These are phyloP conservation scores for Paecilomyces sp. DNA, from an alignment of 2,329 filamentous ascomycete genomes.

Conservation along the genomic window DNA sequence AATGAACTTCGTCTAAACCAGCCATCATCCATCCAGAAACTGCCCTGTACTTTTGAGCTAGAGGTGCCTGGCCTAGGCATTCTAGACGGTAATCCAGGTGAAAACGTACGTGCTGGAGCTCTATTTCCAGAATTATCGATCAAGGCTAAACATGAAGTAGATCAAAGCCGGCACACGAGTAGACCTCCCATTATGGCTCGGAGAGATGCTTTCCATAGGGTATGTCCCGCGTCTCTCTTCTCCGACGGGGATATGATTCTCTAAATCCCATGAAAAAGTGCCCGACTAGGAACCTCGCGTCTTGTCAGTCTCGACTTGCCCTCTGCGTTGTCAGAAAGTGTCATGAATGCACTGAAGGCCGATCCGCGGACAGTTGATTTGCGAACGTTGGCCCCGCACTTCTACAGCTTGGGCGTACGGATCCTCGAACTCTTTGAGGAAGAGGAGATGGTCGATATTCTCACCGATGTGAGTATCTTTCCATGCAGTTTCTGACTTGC, in stretches of 20 bases:
- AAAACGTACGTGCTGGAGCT: slow-evolving; percentile 37
- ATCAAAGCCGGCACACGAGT: slow-evolving; percentile 77
- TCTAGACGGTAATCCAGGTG: slow-evolving; percentile 72
- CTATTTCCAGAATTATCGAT: slow-evolving; percentile 1
- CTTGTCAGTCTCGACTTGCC: slow-evolving; percentile 79
- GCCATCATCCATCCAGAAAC: slow-evolving; percentile 55
- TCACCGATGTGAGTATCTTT: slow-evolving; percentile 43
- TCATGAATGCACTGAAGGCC: slow-evolving; percentile 84
- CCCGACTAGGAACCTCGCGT: slow-evolving; percentile 42
- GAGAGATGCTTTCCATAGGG: slow-evolving; percentile 68
- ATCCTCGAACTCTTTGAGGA: slow-evolving; percentile 91
- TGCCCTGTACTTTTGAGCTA: slow-evolving; percentile 90
- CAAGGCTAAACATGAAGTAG: slow-evolving; percentile 23
- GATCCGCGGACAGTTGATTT: slow-evolving; percentile 81
- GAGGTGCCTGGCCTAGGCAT: slow-evolving; percentile 82
- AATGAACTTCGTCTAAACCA: slow-evolving; percentile 6
- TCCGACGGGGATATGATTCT: not conserved
- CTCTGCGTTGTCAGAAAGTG: slow-evolving; percentile 64
- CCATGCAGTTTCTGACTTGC: not conserved
- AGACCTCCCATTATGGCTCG: slow-evolving; percentile 85
- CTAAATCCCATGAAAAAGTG: slow-evolving; percentile 16
- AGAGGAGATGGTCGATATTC: slow-evolving; percentile 66
- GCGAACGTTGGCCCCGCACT: slow-evolving; percentile 74
- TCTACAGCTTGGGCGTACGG: slow-evolving; percentile 76
- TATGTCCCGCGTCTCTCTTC: slow-evolving; percentile 18